Conservation (phyloP, 2,329 filamentous ascomycete species). For the Fusarium tjaetaba region DNA sequence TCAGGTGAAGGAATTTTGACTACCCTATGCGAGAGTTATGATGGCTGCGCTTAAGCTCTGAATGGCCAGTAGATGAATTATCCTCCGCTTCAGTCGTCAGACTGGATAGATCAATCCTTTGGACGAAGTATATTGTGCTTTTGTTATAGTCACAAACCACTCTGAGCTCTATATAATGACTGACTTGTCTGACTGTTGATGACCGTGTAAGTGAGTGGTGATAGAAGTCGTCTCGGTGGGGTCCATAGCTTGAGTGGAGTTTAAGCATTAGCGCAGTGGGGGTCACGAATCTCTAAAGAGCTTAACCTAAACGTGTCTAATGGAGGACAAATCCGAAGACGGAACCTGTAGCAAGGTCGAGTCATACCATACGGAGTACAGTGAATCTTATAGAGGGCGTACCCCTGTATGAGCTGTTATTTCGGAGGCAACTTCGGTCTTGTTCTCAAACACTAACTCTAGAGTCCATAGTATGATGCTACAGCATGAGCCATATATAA, state of each 20-base stretch:
- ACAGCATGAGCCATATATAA: conserved; percentile 1
- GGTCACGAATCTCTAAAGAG: background rate
- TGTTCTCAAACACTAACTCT: conserved; percentile 5
- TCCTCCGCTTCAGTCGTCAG: too few species aligned
- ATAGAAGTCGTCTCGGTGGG: background rate
- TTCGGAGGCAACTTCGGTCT: conserved; percentile 27
- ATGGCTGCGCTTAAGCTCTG: background rate
- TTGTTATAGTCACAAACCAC: background rate
- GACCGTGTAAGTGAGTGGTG: conserved; percentile 11
- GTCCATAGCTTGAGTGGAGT: background rate
- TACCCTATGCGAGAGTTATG: background rate
- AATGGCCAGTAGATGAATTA: background rate
- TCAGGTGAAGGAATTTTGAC: background rate
- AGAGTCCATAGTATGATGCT: background rate
- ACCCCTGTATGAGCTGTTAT: conserved; percentile 18
- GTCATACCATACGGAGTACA: conserved; percentile 26
- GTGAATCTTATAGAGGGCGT: background rate
- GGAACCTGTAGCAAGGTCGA: conserved; percentile 32
- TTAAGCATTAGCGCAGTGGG: conserved; percentile 8
- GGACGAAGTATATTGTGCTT: background rate
- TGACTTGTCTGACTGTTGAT: background rate
- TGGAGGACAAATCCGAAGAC: conserved; percentile 36
- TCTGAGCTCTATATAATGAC: background rate
- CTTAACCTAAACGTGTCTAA: background rate
- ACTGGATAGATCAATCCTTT: background rate